Evolutionary conservation across 257 asterid species (phyloP).

Genomic region (Perilla frutescens): DNA sequence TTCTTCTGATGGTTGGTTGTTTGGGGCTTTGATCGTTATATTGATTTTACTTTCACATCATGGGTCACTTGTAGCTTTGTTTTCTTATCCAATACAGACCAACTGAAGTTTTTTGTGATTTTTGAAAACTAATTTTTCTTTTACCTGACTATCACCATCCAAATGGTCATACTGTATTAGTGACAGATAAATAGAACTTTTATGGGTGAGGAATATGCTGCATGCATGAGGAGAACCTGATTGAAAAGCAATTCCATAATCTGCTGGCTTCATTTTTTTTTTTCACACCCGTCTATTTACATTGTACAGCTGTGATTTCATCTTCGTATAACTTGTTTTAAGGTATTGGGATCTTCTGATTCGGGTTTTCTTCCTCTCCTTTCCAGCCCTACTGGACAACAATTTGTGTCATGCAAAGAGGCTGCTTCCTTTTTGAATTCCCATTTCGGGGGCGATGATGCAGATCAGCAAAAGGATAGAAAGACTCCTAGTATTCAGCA

Average conservation of each 20-base stretch:
- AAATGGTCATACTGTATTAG: conserved; percentile 4
- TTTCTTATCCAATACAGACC: background rate
- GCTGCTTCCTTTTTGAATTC: conserved; percentile 76
- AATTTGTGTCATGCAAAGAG: conserved; percentile 86
- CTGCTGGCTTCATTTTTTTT: conserved; percentile 4
- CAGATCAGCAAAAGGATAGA: conserved; percentile 52
- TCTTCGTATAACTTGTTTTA: conserved; percentile 19
- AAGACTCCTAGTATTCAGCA: conserved; percentile 52
- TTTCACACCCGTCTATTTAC: conserved; percentile 10
- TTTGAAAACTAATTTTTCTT: conserved; percentile 17
- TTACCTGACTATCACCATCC: conserved; percentile 24
- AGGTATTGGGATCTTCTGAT: conserved; percentile 30
- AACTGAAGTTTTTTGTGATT: conserved; percentile 8
- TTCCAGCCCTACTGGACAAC: conserved; percentile 86
- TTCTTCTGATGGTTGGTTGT: background rate
- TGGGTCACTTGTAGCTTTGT: conserved; percentile 3
- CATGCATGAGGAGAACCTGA: conserved; percentile 28
- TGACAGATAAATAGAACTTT: conserved; percentile 1
- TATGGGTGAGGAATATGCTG: conserved; percentile 17
- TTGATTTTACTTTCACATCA: conserved; percentile 15
- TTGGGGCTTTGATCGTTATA: background rate
- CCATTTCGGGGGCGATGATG: conserved; percentile 53
- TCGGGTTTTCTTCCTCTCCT: conserved; percentile 27
- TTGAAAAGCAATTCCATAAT: conserved; percentile 7
- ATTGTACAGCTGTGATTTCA: conserved; percentile 18